Conservation (phyloP, 176 grass and related monocot genomes). For the Paspalum vaginatum region DNA sequence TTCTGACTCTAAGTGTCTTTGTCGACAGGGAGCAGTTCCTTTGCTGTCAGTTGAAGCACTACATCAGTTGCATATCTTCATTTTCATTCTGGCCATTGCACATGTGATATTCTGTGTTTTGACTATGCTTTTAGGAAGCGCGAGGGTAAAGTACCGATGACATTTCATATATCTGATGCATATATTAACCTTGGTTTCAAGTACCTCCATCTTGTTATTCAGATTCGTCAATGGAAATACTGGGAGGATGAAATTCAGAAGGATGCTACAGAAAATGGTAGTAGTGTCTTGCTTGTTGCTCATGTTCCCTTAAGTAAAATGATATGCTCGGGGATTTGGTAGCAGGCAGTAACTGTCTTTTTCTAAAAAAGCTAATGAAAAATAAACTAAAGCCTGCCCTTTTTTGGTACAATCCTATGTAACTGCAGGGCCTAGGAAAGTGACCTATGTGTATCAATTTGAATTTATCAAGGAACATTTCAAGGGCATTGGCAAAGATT, state of each 20-base stretch:
- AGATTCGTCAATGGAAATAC: slow-evolving; percentile 90
- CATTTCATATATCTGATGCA: not conserved
- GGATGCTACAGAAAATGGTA: slow-evolving; percentile 63
- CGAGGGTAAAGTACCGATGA: slow-evolving; percentile 46
- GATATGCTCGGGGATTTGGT: not conserved
- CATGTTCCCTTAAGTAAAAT: slow-evolving; percentile 28
- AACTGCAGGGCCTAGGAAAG: slow-evolving; percentile 55
- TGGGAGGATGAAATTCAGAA: slow-evolving; percentile 83
- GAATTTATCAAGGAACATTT: slow-evolving; percentile 85
- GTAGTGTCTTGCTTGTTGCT: slow-evolving; percentile 12
- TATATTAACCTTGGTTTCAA: not conserved
- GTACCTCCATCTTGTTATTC: not conserved
- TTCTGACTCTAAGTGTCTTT: slow-evolving; percentile 30
- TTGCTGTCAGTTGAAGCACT: slow-evolving; percentile 82
- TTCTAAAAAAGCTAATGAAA: not conserved
- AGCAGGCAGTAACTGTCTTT: not conserved
- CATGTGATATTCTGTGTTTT: slow-evolving; percentile 80
- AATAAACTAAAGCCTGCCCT: slow-evolving; percentile 17
- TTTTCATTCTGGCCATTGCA: slow-evolving; percentile 85
- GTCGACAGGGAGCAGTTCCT: slow-evolving; percentile 63
- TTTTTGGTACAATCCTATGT: slow-evolving; percentile 1
- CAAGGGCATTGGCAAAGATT: slow-evolving; percentile 72
- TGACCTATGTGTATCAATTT: slow-evolving; percentile 69
- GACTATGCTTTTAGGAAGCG: slow-evolving; percentile 83
- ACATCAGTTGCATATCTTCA: slow-evolving; percentile 92